Evolutionary conservation across 2,329 filamentous ascomycete species (phyloP), one percentile per base, ranked within the genome.

Genomic region (Aphanocladium album): DNA sequence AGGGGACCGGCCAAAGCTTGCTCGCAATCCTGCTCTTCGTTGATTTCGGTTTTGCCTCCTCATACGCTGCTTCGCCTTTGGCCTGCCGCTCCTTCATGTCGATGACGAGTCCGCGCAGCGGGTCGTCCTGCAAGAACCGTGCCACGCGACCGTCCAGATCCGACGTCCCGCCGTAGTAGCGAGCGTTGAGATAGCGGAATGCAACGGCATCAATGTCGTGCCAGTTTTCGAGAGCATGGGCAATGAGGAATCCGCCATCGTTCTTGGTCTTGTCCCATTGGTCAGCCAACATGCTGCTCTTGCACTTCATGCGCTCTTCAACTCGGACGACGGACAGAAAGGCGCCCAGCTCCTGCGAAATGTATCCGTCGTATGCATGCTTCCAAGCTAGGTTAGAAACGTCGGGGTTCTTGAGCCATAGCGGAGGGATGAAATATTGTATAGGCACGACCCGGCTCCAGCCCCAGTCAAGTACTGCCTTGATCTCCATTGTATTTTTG

Each of bases 161-260:
- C 33, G 55, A 16, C 23, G 55, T 58, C 21, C 55, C 55, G 21
- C 55, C 55, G 17, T 58, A 58, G n/a, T 58, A 50, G 3, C 55
- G 55, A 53, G 60, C 66, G 35, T 72, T 70, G 61, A 73, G 71
- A 52, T 73, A 62, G 5, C 54, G 46, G 21, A 58, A 57, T 16
- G 60, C 53, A 12, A 62, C 55, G 14, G 37, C 30, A 25, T 62
- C 60, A 9, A 62, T 62, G 17, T 62, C 60, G 35, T 43, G 55
- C 54, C 60, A 53, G 54, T 58, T 30, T 37, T 62, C 60, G 6
- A 62, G 47, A 9, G 60, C 60, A 30, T 62, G 55, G 16, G 54
- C 60, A 1, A 62, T 57, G 3, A 62, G 35, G 49, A 62, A 54
- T 14, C 60, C 60, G 49, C 60, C 55, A 6, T 58, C 55, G 23